Percentiles rank a stretch among this genome's conserved stretches.
Evolutionary conservation across 352 stramenopile species (phyloP).

Genomic region (Globisporangium cystogenes): DNA sequence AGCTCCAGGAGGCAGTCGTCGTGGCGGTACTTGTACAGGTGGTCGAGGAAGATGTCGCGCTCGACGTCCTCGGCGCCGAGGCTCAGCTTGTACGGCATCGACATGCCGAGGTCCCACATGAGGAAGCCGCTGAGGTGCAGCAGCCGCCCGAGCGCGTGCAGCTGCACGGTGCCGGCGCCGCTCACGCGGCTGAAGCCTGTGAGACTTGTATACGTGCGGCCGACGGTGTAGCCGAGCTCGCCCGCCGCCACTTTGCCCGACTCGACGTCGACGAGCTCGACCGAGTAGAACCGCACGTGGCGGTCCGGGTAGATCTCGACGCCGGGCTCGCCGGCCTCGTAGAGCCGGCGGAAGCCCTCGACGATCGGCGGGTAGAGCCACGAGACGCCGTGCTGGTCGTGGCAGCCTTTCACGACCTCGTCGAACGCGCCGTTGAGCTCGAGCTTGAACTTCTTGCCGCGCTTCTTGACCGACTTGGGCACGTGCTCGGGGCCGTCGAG

Average conservation of each 20-base stretch:
- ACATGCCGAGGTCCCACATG: constrained; percentile 88
- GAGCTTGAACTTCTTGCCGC: constrained; percentile 81
- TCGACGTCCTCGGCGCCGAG: constrained; percentile 68
- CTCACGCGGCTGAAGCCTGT: constrained; percentile 72
- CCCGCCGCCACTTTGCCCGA: constrained; percentile 81
- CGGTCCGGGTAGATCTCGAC: constrained; percentile 51
- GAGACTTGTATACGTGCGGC: constrained; percentile 89
- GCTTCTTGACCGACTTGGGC: constrained; percentile 88
- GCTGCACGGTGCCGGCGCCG: constrained; percentile 80
- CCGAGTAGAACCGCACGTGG: constrained; percentile 84
- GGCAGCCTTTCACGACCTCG: constrained; percentile 85
- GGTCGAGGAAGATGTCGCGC: constrained; percentile 63
- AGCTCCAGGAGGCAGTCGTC: constrained; percentile 47
- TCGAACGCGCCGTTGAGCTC: constrained; percentile 89
- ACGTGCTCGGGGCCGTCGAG: constrained; percentile 66
- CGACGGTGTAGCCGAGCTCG: constrained; percentile 92
- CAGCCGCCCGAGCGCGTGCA: constrained; percentile 71
- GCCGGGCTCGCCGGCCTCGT: constrained; percentile 44
- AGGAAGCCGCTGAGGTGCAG: constrained; percentile 72
- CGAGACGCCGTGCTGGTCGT: constrained; percentile 89
- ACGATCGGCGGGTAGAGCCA: constrained; percentile 93
- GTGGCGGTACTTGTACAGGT: constrained; percentile 57
- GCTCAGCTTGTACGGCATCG: constrained; percentile 86
- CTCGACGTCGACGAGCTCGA: constrained; percentile 85
- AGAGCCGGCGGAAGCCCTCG: constrained; percentile 67